Base-by-base conservation (phyloP, 1,139 yeast genomes). In the Blastobotrys persicus region DNA sequence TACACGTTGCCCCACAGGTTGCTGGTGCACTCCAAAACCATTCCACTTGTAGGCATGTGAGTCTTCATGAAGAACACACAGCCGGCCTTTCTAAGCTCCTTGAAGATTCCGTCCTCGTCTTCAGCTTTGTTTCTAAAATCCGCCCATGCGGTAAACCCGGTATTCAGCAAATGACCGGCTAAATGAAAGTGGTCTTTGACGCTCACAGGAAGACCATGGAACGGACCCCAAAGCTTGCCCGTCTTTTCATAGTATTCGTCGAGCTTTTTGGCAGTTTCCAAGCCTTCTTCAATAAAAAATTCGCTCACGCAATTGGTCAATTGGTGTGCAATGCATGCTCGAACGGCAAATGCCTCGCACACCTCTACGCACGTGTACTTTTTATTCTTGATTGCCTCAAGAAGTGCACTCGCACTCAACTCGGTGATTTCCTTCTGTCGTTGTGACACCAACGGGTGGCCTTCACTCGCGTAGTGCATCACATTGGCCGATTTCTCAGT, bases 101-200 rank as follows among this genome's bases (percentile, higher is more conserved):
- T 52, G 84, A 69, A 1, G 13, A 19, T 9, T 12, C 20, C 40
- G 31, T 43, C 33, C n/a, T 33, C 31, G 37, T 12, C 44, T 37
- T 32, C 44, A 13, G 31, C 23, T 26, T 41, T 16, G 44, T 41
- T 28, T 26, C 44, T 28, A 31, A 41, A 13, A 41, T 32, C 44
- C 5, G 46, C 16, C 40, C 35, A 34, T 13, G 69, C 4, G 85
- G 51, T 45, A 33, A 50, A 50, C 6, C 57, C 57, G 14, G 46
- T 37, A n/a, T 47, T 46, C 32, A 45, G 42, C 2, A 45, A 42
- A 19, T 51, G 46, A 18, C 79, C 83, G 48, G 70, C 73, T 60
- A 72, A 79, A 53, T 77, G 74, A 69, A 82, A 76, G 59, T 84
- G 92, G 64, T 79, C 84, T 57, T 79, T 77, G 44, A 76, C 59